phyloP scores from a whole-genome alignment of 1,284 basidiomycete species.

The Volvariella surrecta region DNA sequence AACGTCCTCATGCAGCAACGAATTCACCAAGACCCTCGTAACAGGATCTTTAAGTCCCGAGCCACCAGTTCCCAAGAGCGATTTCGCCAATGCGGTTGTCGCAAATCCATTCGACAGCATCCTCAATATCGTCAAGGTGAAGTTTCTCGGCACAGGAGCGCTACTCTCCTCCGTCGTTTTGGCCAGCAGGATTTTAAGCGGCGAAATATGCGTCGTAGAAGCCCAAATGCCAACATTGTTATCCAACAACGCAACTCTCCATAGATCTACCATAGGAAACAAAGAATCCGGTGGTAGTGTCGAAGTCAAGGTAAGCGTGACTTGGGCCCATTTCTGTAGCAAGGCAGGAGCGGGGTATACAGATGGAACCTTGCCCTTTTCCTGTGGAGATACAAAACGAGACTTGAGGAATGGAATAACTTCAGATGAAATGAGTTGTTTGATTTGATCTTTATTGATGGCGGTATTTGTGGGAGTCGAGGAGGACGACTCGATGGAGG shows the following conservation, averaged over 20 bases:
- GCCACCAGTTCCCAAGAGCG: conserved; percentile 27
- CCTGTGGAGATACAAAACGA: conserved; percentile 21
- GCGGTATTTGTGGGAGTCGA: conserved; percentile 22
- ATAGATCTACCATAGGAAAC: conserved; percentile 81
- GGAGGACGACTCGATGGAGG: conserved; percentile 45
- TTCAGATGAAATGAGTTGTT: conserved; percentile 36
- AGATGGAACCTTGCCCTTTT: conserved; percentile 6
- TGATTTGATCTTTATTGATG: conserved; percentile 32
- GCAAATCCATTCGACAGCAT: conserved; percentile 72
- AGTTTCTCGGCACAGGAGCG: conserved; percentile 35
- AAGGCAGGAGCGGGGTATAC: conserved; percentile 21
- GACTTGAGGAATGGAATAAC: conserved; percentile 65
- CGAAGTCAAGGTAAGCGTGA: conserved; percentile 35
- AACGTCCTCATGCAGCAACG: conserved; percentile 61
- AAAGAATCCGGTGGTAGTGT: conserved; percentile 50
- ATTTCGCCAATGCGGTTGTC: conserved; percentile 40
- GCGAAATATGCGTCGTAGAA: conserved; percentile 19
- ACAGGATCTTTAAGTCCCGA: conserved; percentile 12
- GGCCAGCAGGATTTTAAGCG: conserved; percentile 33
- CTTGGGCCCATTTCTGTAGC: conserved; percentile 37
- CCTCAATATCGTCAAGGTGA: conserved; percentile 62
- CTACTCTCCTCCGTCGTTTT: conserved; percentile 26
- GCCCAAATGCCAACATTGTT: conserved; percentile 43
- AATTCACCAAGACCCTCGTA: conserved; percentile 50
- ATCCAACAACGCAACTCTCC: conserved; percentile 73